Conservation (phyloP, 371 early-diverging fungal genomes). For the Dentiscutata heterogama region DNA sequence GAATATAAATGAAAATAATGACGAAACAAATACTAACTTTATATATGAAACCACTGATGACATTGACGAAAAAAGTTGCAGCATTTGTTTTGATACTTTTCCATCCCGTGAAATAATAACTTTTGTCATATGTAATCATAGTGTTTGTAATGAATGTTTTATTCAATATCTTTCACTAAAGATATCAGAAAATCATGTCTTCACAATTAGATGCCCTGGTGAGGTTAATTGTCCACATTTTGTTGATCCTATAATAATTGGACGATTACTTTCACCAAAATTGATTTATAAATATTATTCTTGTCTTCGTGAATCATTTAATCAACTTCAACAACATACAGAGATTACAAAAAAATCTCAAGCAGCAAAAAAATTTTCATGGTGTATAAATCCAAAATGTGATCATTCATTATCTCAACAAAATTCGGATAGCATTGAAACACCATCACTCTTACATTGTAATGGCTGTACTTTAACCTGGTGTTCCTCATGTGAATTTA, state of each 20-base stretch:
- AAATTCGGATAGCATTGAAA: neutral
- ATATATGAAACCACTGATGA: neutral
- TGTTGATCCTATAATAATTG: slow-evolving; percentile 41
- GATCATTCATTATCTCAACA: slow-evolving; percentile 27
- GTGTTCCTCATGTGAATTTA: slow-evolving; percentile 13
- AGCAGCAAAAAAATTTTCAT: slow-evolving; percentile 1
- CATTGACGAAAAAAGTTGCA: slow-evolving; percentile 12
- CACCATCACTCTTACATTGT: slow-evolving; percentile 7
- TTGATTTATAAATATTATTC: slow-evolving; percentile 27
- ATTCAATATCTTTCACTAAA: slow-evolving; percentile 41
- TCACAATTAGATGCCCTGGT: slow-evolving; percentile 24
- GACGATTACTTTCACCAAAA: slow-evolving; percentile 23
- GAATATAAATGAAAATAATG: neutral
- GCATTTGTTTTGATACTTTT: slow-evolving; percentile 32
- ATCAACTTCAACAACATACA: slow-evolving; percentile 23
- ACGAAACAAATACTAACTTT: neutral
- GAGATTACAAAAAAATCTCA: neutral
- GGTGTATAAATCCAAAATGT: slow-evolving; percentile 35
- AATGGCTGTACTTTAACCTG: slow-evolving; percentile 21
- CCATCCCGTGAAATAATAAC: neutral
- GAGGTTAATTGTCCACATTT: slow-evolving; percentile 19
- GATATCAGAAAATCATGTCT: slow-evolving; percentile 34
- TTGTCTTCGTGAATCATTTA: slow-evolving; percentile 34
- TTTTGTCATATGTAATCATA: slow-evolving; percentile 34
- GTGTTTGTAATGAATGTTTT: slow-evolving; percentile 36